Conservation (phyloP, 306 rosid genomes). For the Lathyrus aphaca region DNA sequence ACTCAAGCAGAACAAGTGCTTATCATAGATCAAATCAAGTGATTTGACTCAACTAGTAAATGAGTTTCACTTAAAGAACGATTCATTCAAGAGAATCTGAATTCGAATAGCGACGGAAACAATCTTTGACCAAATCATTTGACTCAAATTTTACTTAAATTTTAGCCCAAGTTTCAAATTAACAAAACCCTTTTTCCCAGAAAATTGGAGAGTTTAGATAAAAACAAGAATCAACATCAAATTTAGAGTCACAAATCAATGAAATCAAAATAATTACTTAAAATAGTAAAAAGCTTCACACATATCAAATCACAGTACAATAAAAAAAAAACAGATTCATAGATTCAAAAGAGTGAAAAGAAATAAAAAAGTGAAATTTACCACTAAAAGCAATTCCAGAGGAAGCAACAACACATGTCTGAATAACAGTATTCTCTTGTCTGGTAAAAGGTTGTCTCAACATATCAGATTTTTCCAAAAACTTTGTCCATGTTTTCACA, state of each 20-base stretch:
- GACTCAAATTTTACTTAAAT: not conserved
- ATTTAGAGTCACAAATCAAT: not conserved
- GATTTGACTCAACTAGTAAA: not conserved
- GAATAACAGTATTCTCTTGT: constrained; percentile 67
- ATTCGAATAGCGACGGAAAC: not conserved
- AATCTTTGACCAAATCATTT: not conserved
- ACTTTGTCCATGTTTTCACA: constrained; percentile 56
- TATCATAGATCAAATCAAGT: not conserved
- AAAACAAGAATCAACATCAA: constrained; percentile 3
- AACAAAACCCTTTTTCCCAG: not conserved
- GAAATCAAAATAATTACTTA: not conserved
- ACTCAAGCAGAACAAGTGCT: not conserved
- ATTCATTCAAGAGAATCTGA: not conserved
- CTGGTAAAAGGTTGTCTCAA: constrained; percentile 59
- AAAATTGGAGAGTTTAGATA: not conserved
- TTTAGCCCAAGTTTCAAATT: not conserved
- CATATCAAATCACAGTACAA: not conserved
- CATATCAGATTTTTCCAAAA: constrained; percentile 46
- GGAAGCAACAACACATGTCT: constrained; percentile 66
- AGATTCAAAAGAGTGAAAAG: not conserved
- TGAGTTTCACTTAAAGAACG: not conserved
- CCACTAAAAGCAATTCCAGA: constrained; percentile 69
- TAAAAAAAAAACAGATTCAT: not conserved
- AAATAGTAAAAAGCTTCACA: not conserved
- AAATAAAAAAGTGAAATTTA: constrained; percentile 36